Evolutionary conservation across 176 grass and related monocot species (phyloP).

Genomic region (Zoysia japonica): DNA sequence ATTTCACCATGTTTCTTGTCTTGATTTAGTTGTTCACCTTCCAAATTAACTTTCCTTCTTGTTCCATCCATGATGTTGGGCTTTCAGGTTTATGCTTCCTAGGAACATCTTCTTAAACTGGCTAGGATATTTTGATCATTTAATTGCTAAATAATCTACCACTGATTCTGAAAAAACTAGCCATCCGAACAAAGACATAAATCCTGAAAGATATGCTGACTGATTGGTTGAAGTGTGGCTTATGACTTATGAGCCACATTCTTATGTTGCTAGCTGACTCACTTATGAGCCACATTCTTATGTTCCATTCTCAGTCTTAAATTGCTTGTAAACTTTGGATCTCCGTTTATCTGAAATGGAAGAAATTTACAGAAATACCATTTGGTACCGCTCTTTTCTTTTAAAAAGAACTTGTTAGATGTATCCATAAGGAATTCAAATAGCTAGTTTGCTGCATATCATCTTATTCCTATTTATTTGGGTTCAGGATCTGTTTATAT

Average conservation of each 20-base stretch:
- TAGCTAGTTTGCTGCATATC: background rate
- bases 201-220: background rate
- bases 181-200: background rate
- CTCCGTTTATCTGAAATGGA: too few species aligned
- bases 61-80: background rate
- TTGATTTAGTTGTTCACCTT: constrained; percentile 1
- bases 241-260: background rate
- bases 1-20: constrained; percentile 22
- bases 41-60: background rate
- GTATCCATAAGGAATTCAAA: constrained; percentile 21
- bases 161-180: background rate
- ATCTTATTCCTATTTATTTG: constrained; percentile 38
- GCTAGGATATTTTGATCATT: constrained; percentile 7
- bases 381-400: background rate
- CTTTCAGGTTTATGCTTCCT: background rate
- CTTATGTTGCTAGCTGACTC: background rate
- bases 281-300: too few species aligned
- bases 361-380: too few species aligned
- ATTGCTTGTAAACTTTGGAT: too few species aligned
- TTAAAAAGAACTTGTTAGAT: background rate
- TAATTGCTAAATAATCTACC: constrained; percentile 5
- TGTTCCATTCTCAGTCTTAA: too few species aligned
- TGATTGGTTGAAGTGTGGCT: background rate
- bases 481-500: constrained; percentile 68
- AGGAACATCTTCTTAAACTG: background rate